A percentile compares a stretch with the other conserved stretches of the same genome.
Evolutionary conservation across 768 basidiomycete species (phyloP).

Genomic region (Tulasnella sp.): DNA sequence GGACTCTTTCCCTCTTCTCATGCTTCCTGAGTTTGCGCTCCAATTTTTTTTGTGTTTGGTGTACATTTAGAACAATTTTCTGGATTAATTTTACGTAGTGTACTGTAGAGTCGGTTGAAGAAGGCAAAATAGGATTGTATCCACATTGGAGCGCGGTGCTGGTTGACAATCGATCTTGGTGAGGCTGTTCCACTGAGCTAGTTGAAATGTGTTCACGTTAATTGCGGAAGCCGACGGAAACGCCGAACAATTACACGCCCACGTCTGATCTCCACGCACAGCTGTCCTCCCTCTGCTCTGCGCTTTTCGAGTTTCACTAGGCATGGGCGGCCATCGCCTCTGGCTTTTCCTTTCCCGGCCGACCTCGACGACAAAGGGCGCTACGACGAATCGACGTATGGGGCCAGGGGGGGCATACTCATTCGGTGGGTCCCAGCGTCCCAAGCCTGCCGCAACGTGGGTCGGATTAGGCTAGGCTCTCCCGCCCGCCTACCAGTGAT

Average conservation of each 20-base stretch:
- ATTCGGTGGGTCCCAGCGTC: not conserved
- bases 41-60: not conserved
- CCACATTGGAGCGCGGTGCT: not conserved
- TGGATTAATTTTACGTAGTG: not conserved
- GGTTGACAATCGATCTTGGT: not conserved
- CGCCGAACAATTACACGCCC: not conserved
- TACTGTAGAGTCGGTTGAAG: not conserved
- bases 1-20: not conserved
- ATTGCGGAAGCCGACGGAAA: not conserved
- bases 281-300: not conserved
- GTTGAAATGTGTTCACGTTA: not conserved
- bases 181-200: not conserved
- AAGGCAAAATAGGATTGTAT: not conserved
- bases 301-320: too few relatives aligned
- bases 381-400: not conserved
- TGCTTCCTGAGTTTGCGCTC: not conserved
- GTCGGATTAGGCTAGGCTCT: not conserved
- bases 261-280: not conserved
- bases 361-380: not conserved
- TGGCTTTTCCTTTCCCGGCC: too few relatives aligned
- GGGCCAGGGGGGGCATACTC: not conserved
- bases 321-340: too few relatives aligned
- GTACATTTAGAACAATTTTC: not conserved
- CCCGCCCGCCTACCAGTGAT: not conserved
- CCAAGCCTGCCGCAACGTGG: not conserved